Conservation (phyloP, 2,329 filamentous ascomycete species). For the Graphilbum sp. region DNA sequence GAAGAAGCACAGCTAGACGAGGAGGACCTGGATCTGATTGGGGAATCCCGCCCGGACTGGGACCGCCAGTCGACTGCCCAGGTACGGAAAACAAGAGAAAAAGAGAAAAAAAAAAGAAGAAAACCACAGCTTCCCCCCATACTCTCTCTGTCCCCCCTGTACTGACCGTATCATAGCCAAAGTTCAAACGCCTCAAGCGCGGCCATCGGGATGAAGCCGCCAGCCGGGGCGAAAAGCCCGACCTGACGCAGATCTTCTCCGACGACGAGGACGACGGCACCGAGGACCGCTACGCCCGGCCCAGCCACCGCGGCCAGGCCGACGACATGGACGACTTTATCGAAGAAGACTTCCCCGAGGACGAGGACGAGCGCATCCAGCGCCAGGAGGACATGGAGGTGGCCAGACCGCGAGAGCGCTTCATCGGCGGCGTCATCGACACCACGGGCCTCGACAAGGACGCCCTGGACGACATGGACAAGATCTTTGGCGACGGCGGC, state of each 20-base stretch:
- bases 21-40: constrained; percentile 90
- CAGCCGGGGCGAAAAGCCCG: constrained; percentile 46
- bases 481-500: constrained; percentile 86
- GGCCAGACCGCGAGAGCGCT: constrained; percentile 58
- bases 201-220: constrained; percentile 66
- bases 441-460: constrained; percentile 79
- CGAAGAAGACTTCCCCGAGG: constrained; percentile 83
- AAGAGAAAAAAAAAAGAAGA: too few species aligned
- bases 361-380: constrained; percentile 60
- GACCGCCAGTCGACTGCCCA: constrained; percentile 51
- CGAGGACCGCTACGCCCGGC: constrained; percentile 36
- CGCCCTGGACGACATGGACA: constrained; percentile 87
- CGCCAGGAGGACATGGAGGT: constrained; percentile 80
- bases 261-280: constrained; percentile 72
- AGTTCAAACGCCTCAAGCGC: constrained; percentile 93
- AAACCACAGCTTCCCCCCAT: too few species aligned
- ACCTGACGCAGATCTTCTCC: constrained; percentile 84
- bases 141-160: too few species aligned
- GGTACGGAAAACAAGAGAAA: too few species aligned
- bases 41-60: constrained; percentile 58
- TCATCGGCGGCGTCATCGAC: constrained; percentile 55
- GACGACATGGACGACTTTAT: constrained; percentile 94
- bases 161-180: constrained; percentile 39
- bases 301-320: constrained; percentile 40
- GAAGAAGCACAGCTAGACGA: constrained; percentile 85